Percentiles rank a stretch among this genome's conserved stretches.
Conservation (phyloP, 202 grass and related monocot genomes). For the Eragrostis tef region DNA sequence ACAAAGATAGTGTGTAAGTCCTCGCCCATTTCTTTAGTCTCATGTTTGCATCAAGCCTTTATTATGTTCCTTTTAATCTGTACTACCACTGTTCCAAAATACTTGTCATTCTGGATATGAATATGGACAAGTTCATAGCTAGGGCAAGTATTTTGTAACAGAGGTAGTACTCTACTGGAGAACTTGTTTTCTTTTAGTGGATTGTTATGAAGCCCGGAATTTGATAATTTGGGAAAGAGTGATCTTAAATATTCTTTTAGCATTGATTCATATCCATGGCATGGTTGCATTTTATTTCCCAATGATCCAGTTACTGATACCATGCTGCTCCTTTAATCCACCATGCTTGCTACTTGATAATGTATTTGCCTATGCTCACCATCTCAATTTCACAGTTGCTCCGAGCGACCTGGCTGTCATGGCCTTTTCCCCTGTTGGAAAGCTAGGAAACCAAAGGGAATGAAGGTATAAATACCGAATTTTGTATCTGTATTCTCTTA, state of each 20-base stretch:
- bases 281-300: background rate
- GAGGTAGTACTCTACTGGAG: background rate
- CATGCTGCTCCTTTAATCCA: background rate
- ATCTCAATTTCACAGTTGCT: slow-evolving; percentile 38
- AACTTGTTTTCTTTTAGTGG: background rate
- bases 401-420: slow-evolving; percentile 37
- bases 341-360: slow-evolving; percentile 20
- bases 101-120: too few species aligned
- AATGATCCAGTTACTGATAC: background rate
- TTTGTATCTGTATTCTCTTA: background rate
- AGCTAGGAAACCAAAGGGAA: slow-evolving; percentile 34
- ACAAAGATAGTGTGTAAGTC: slow-evolving; percentile 71
- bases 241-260: background rate
- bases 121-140: too few species aligned
- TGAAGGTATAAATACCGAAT: slow-evolving; percentile 36
- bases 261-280: background rate
- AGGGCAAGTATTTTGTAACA: too few species aligned
- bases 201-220: background rate
- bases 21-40: slow-evolving; percentile 18
- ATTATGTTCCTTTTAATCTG: too few species aligned
- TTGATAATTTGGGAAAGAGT: background rate
- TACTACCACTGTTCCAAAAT: background rate
- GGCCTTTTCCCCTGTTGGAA: slow-evolving; percentile 54
- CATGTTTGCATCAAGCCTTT: too few species aligned
- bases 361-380: background rate